These are phyloP conservation scores for Heimioporus sp. DNA, from an alignment of 768 basidiomycete genomes.

Conservation along the genomic window DNA sequence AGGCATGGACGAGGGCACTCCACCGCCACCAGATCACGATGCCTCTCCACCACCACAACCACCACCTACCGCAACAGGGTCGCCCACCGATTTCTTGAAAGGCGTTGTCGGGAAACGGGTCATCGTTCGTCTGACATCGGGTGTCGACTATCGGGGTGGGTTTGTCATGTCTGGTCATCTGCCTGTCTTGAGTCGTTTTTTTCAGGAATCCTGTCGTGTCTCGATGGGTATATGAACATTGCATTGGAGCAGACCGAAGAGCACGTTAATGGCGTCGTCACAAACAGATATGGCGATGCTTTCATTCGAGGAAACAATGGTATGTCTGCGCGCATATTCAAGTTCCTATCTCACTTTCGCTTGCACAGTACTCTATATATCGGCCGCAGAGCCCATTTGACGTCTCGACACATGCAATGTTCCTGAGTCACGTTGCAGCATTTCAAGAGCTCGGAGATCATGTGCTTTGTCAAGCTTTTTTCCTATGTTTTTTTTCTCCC, in stretches of 20 bases:
- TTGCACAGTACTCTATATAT: conserved; percentile 72
- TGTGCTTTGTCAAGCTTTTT: not conserved
- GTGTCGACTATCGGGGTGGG: conserved; percentile 90
- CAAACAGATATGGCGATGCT: conserved; percentile 91
- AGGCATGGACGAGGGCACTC: conserved; percentile 29
- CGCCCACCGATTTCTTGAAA: conserved; percentile 91
- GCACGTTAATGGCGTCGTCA: conserved; percentile 82
- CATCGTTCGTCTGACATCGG: conserved; percentile 86
- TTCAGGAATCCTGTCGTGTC: conserved; percentile 87
- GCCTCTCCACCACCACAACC: conserved; percentile 49
- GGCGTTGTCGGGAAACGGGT: conserved; percentile 96
- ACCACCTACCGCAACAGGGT: conserved; percentile 56
- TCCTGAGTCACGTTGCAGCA: not conserved
- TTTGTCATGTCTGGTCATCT: not conserved
- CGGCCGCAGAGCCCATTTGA: conserved; percentile 62
- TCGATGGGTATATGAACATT: conserved; percentile 99
- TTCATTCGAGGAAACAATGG: conserved; percentile 96
- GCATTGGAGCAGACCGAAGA: conserved; percentile 97
- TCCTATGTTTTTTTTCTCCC: no score
- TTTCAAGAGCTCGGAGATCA: not conserved
- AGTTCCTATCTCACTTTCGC: not conserved
- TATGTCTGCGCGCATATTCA: conserved; percentile 27
- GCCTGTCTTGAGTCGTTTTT: not conserved
- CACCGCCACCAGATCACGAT: conserved; percentile 39
- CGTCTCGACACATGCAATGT: not conserved